These are phyloP conservation scores for Coccinonectria pachysandricola DNA, from an alignment of 2,329 filamentous ascomycete genomes.

Conservation along the genomic window DNA sequence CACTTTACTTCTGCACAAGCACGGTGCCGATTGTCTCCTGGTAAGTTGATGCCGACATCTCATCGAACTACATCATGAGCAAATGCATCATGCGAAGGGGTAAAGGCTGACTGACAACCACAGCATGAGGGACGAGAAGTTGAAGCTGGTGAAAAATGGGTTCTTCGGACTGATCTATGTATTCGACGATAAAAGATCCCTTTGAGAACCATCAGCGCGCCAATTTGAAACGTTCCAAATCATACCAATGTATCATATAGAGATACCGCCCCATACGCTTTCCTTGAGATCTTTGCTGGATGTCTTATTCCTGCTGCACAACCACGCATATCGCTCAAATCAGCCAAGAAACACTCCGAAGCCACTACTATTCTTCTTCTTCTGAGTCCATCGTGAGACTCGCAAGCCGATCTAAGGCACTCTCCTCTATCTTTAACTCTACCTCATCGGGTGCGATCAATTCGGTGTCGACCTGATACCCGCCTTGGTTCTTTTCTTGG, in stretches of 20 bases:
- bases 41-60: conserved; percentile 29
- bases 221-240: too few species aligned
- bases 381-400: conserved; percentile 4
- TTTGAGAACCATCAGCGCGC: too few species aligned
- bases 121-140: conserved; percentile 83
- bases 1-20: conserved; percentile 75
- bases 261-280: too few species aligned
- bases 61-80: conserved; percentile 1
- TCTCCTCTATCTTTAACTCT: conserved; percentile 5
- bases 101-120: too few species aligned
- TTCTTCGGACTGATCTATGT: conserved; percentile 75
- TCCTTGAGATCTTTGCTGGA: too few species aligned
- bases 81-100: conserved; percentile 26
- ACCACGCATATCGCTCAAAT: too few species aligned
- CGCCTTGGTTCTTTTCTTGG: too few species aligned
- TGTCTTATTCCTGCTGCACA: too few species aligned
- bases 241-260: too few species aligned
- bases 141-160: conserved; percentile 76
- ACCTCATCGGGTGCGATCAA: too few species aligned
- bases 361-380: neutral
- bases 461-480: too few species aligned
- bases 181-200: conserved; percentile 44
- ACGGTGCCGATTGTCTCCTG: conserved; percentile 80
- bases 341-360: too few species aligned
- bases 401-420: conserved; percentile 13